A percentile compares a stretch with the other conserved stretches of the same genome.
These are phyloP conservation scores for Claviceps citrina DNA, from an alignment of 2,329 filamentous ascomycete genomes.

Conservation along the genomic window DNA sequence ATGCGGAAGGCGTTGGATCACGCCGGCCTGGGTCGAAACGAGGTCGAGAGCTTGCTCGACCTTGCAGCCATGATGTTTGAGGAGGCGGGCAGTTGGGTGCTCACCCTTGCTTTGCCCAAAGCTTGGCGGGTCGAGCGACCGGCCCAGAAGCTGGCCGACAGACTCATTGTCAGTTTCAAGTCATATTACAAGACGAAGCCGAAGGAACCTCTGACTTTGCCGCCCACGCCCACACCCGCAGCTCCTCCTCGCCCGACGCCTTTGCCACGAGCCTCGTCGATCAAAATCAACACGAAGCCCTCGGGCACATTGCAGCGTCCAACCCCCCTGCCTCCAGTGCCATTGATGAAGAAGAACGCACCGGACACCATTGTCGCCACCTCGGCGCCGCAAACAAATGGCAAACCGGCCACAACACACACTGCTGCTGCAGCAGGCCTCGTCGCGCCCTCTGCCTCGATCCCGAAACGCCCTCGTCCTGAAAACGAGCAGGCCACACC, in stretches of 20 bases:
- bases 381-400: constrained; percentile 1
- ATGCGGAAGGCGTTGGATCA: constrained; percentile 29
- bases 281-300: constrained; percentile 24
- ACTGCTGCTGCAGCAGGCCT: constrained; percentile 7
- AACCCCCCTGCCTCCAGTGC: neutral
- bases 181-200: constrained; percentile 23
- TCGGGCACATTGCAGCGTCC: constrained; percentile 11
- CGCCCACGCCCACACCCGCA: constrained; percentile 11
- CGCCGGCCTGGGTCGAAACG: constrained; percentile 22
- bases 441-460: constrained; percentile 11
- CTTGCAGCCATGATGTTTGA: constrained; percentile 33
- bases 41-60: constrained; percentile 27
- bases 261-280: constrained; percentile 20
- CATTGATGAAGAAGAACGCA: neutral
- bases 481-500: constrained; percentile 21
- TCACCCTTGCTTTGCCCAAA: constrained; percentile 27
- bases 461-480: constrained; percentile 21
- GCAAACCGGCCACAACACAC: constrained; percentile 9
- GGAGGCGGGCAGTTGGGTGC: constrained; percentile 25
- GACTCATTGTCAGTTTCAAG: constrained; percentile 23
- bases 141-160: constrained; percentile 20
- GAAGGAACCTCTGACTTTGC: constrained; percentile 13
- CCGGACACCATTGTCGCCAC: constrained; percentile 4
- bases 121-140: constrained; percentile 25
- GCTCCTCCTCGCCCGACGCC: constrained; percentile 17